Conservation (phyloP, 2,329 filamentous ascomycete genomes). For the Aureobasidium vineae region DNA sequence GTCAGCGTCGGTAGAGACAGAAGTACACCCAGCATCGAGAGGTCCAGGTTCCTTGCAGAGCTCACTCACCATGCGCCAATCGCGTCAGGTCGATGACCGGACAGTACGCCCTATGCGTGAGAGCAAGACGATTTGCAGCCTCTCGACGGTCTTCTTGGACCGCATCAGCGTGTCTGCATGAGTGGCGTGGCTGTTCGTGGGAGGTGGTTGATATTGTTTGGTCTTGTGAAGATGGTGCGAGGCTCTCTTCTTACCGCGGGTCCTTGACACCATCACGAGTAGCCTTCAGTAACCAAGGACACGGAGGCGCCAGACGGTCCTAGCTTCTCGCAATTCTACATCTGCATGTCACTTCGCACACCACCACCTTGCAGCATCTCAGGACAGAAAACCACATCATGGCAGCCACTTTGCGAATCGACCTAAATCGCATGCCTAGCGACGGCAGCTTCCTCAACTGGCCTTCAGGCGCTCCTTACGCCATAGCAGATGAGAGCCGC, state of each 20-base stretch:
- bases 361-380: background rate
- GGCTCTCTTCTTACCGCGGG: background rate
- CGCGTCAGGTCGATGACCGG: background rate
- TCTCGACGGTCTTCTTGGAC: background rate
- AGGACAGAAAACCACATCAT: background rate
- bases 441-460: background rate
- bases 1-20: background rate
- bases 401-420: background rate
- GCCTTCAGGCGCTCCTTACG: background rate
- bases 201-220: background rate
- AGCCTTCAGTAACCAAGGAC: background rate
- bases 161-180: background rate
- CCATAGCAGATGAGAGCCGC: background rate
- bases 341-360: background rate
- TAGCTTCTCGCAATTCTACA: background rate
- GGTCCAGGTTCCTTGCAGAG: background rate
- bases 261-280: background rate
- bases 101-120: background rate
- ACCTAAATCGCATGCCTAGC: background rate
- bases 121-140: background rate
- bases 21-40: background rate
- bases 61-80: background rate
- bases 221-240: background rate
- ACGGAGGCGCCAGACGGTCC: background rate
- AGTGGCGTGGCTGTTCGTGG: background rate